phyloP scores from a whole-genome alignment of 2,329 filamentous ascomycete species.

The Xylaria sp. region DNA sequence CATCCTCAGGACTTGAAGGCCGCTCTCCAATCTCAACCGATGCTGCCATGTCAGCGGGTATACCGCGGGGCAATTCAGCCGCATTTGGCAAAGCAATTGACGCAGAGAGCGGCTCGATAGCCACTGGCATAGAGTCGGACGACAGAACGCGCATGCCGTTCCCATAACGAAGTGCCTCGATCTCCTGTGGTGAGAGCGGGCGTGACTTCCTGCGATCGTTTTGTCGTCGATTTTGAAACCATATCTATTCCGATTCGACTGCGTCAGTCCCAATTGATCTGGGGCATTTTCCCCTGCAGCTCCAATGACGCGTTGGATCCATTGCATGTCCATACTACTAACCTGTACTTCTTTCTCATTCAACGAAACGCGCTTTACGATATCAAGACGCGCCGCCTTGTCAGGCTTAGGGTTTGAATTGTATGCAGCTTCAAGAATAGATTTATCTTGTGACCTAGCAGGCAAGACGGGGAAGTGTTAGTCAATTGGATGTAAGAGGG shows the following conservation, averaged over 20 bases:
- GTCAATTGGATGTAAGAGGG: constrained; percentile 13
- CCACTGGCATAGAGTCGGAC: constrained; percentile 47
- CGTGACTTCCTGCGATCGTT: constrained; percentile 90
- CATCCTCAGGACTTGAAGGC: constrained; percentile 30
- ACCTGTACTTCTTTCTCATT: constrained; percentile 98
- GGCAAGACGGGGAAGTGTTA: constrained; percentile 14
- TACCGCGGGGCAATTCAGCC: constrained; percentile 24
- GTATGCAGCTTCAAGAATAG: constrained; percentile 85
- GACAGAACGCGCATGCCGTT: constrained; percentile 57
- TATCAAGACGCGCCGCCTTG: constrained; percentile 82
- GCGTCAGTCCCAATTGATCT: constrained; percentile 31
- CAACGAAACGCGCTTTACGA: constrained; percentile 83
- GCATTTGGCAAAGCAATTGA: constrained; percentile 29
- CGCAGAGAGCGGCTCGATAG: constrained; percentile 42
- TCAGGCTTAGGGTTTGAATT: constrained; percentile 86
- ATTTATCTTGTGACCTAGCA: constrained; percentile 82
- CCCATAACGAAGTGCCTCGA: constrained; percentile 65
- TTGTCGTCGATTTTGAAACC: constrained; percentile 96
- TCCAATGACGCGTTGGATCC: not conserved
- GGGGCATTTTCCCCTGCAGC: constrained; percentile 1
- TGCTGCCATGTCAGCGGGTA: constrained; percentile 27
- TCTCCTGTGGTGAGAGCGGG: constrained; percentile 78
- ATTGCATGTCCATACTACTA: constrained; percentile 44
- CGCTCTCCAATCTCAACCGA: constrained; percentile 27
- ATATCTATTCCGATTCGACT: constrained; percentile 68